Conservation (phyloP, 441 rosid species). For the Kokia cookei region DNA sequence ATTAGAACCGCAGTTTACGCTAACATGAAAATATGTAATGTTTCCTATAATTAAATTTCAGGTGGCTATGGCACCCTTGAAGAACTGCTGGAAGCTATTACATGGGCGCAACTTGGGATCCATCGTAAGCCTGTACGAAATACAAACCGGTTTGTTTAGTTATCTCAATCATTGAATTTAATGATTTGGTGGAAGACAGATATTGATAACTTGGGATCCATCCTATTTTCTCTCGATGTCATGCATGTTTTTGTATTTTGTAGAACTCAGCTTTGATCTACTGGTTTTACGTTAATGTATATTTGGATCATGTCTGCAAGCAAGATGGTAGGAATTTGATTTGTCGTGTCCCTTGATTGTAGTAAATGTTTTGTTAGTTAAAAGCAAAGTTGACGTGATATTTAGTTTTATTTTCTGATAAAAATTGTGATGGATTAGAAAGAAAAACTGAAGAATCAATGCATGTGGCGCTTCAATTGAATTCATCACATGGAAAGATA, state of each 20-base stretch:
- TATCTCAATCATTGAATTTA: neutral
- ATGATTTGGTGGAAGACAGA: neutral
- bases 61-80: slow-evolving; percentile 82
- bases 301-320: neutral
- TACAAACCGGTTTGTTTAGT: neutral
- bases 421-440: neutral
- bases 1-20: neutral
- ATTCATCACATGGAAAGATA: slow-evolving; percentile 51
- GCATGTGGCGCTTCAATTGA: slow-evolving; percentile 31
- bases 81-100: slow-evolving; percentile 68
- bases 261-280: neutral
- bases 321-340: neutral
- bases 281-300: neutral
- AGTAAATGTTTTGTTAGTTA: slow-evolving; percentile 4
- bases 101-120: slow-evolving; percentile 80
- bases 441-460: slow-evolving; percentile 19
- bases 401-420: neutral
- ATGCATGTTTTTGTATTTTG: slow-evolving; percentile 1
- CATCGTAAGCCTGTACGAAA: slow-evolving; percentile 61
- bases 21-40: neutral
- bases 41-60: slow-evolving; percentile 8
- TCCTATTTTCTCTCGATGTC: slow-evolving; percentile 12
- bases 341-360: slow-evolving; percentile 13
- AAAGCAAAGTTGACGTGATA: neutral
- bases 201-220: neutral